Conservation (phyloP, 2,329 filamentous ascomycete genomes). For the Passalora sequoiae region DNA sequence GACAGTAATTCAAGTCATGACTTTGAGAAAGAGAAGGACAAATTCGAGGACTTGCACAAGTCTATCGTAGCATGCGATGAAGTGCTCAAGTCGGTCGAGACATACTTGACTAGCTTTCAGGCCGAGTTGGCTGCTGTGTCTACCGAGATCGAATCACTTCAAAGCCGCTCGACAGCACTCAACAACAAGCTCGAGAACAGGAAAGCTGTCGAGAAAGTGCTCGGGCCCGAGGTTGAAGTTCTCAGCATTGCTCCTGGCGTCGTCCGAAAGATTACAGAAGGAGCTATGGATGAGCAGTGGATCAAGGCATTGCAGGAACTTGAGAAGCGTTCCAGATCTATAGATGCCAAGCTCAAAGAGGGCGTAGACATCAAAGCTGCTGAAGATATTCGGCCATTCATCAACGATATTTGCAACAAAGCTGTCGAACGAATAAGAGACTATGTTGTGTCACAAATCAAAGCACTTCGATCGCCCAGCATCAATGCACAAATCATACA, state of each 20-base stretch:
- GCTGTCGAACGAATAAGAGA: conserved; percentile 92
- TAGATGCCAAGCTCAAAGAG: conserved; percentile 63
- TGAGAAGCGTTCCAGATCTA: conserved; percentile 67
- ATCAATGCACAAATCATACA: conserved; percentile 98
- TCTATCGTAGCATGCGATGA: conserved; percentile 89
- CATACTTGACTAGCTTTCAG: conserved; percentile 86
- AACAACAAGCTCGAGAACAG: conserved; percentile 84
- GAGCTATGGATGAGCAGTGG: conserved; percentile 85
- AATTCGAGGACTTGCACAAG: conserved; percentile 83
- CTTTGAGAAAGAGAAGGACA: conserved; percentile 68
- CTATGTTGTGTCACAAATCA: conserved; percentile 90
- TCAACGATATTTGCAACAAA: conserved; percentile 79
- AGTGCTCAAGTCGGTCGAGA: conserved; percentile 86
- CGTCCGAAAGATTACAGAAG: conserved; percentile 80
- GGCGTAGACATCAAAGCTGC: conserved; percentile 66
- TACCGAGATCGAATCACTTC: conserved; percentile 88
- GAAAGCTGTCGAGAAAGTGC: conserved; percentile 77
- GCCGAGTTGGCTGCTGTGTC: conserved; percentile 89
- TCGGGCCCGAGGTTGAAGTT: conserved; percentile 86
- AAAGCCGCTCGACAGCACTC: conserved; percentile 75
- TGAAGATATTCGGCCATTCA: conserved; percentile 75
- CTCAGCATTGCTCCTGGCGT: conserved; percentile 80
- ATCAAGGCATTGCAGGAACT: conserved; percentile 76
- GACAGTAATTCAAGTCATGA: conserved; percentile 42
- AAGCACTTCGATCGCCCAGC: conserved; percentile 85